phyloP scores from a whole-genome alignment of 2,329 filamentous ascomycete species.

The Colletotrichum sidae region DNA sequence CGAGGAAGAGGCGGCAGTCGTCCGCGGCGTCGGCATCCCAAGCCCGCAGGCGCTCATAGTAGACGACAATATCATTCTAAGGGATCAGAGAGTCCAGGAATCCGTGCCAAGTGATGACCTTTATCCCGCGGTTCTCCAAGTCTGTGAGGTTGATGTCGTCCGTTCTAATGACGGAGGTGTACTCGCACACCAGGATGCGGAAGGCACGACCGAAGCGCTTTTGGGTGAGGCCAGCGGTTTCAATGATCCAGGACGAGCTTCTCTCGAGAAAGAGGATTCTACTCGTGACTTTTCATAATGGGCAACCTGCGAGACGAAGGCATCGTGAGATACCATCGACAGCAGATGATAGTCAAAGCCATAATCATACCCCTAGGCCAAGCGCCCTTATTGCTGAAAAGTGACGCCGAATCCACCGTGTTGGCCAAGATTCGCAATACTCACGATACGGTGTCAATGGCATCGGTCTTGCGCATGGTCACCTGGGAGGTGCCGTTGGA shows the following conservation, averaged over 20 bases:
- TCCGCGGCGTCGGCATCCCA: slow-evolving; percentile 50
- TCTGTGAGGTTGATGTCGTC: slow-evolving; percentile 43
- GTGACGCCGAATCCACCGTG: too few relatives aligned
- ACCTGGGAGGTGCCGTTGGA: too few relatives aligned
- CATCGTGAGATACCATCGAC: too few relatives aligned
- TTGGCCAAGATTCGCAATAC: too few relatives aligned
- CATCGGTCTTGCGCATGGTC: too few relatives aligned
- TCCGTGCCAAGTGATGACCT: slow-evolving; percentile 56
- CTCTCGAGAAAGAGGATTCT: slow-evolving; percentile 50
- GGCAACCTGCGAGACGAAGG: too few relatives aligned
- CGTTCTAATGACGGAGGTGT: slow-evolving; percentile 42
- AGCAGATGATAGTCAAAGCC: too few relatives aligned
- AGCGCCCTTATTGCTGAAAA: too few relatives aligned
- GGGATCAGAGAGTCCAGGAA: slow-evolving; percentile 51
- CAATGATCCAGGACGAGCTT: slow-evolving; percentile 48
- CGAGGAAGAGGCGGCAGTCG: slow-evolving; percentile 62
- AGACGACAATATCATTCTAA: slow-evolving; percentile 46
- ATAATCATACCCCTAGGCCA: too few relatives aligned
- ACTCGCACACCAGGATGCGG: slow-evolving; percentile 20
- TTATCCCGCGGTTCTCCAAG: slow-evolving; percentile 52
- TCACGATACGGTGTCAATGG: too few relatives aligned
- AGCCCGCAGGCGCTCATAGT: slow-evolving; percentile 33
- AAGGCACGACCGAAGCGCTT: slow-evolving; percentile 45
- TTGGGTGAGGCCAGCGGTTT: slow-evolving; percentile 35
- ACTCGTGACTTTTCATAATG: too few relatives aligned